Evolutionary conservation across 768 basidiomycete genomes (phyloP).

Genomic region (Lentinula sp.): DNA sequence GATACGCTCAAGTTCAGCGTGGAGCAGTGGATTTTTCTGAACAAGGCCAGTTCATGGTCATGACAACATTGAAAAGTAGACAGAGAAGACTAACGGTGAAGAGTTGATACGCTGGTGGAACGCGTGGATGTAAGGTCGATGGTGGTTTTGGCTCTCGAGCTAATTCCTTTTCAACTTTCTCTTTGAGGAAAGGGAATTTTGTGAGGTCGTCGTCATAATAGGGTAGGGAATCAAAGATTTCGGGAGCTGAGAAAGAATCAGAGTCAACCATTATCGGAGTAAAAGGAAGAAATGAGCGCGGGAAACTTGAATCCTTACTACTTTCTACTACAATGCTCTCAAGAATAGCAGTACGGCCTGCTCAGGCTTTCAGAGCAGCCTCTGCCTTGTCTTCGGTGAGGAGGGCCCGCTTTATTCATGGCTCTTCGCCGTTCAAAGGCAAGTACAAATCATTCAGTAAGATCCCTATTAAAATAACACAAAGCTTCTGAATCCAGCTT

Average conservation of each 20-base stretch:
- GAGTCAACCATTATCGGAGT: conserved; percentile 17
- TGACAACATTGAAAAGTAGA: conserved; percentile 1
- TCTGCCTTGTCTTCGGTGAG: conserved; percentile 20
- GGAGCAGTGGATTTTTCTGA: conserved; percentile 64
- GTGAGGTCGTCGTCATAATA: conserved; percentile 95
- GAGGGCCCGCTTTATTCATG: conserved; percentile 36
- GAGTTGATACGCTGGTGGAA: conserved; percentile 59
- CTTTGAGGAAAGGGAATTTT: conserved; percentile 59
- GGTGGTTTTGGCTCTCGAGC: conserved; percentile 63
- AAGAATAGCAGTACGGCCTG: conserved; percentile 37
- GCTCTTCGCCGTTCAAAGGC: conserved; percentile 46
- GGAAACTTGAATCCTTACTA: conserved; percentile 13
- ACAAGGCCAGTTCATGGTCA: neutral
- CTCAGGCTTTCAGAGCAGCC: conserved; percentile 34
- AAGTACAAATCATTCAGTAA: neutral
- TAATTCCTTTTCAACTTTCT: conserved; percentile 73
- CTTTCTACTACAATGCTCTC: conserved; percentile 26
- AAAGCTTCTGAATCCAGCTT: conserved; percentile 30
- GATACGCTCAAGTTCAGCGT: conserved; percentile 71
- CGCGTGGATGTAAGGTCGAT: conserved; percentile 57
- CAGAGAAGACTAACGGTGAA: conserved; percentile 56
- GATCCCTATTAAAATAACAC: neutral
- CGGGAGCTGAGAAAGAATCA: conserved; percentile 11
- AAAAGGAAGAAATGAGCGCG: conserved; percentile 8
- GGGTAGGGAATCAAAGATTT: conserved; percentile 80